Conservation (phyloP, 176 grass and related monocot genomes). For the Avena insularis region DNA sequence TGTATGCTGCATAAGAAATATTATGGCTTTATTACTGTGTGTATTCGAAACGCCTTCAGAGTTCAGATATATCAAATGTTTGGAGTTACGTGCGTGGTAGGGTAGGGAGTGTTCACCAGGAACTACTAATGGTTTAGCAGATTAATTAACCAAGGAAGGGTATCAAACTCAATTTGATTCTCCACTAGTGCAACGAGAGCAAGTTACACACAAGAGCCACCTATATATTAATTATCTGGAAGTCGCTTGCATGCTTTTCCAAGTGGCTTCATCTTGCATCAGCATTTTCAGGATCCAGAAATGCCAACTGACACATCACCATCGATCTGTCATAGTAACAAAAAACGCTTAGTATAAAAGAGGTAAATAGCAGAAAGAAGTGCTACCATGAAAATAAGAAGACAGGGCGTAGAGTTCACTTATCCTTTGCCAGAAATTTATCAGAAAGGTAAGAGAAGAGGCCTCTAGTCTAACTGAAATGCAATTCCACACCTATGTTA, state of each 20-base stretch:
- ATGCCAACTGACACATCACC: not conserved
- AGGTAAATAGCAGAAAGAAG: not conserved
- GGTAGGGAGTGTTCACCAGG: not conserved
- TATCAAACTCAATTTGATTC: slow-evolving; percentile 11
- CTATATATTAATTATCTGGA: not conserved
- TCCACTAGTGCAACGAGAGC: not conserved
- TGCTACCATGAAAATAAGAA: too few relatives aligned
- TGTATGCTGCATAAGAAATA: too few relatives aligned
- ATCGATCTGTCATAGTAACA: not conserved
- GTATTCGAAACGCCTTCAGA: not conserved
- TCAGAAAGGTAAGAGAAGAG: too few relatives aligned
- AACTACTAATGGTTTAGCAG: not conserved
- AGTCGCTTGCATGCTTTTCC: not conserved
- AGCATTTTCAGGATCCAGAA: not conserved
- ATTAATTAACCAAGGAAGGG: not conserved
- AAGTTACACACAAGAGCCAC: not conserved
- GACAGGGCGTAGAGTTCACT: too few relatives aligned
- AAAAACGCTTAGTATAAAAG: not conserved
- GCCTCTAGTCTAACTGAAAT: too few relatives aligned
- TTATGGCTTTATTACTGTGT: too few relatives aligned
- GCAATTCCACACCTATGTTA: too few relatives aligned
- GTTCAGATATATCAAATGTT: not conserved
- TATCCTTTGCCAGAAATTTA: too few relatives aligned
- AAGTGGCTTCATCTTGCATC: not conserved
- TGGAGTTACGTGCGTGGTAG: slow-evolving; percentile 25